Percentiles rank a stretch among this genome's conserved stretches.
Evolutionary conservation across 1,284 basidiomycete species (phyloP).

Genomic region (Phaffia rhodozyma): DNA sequence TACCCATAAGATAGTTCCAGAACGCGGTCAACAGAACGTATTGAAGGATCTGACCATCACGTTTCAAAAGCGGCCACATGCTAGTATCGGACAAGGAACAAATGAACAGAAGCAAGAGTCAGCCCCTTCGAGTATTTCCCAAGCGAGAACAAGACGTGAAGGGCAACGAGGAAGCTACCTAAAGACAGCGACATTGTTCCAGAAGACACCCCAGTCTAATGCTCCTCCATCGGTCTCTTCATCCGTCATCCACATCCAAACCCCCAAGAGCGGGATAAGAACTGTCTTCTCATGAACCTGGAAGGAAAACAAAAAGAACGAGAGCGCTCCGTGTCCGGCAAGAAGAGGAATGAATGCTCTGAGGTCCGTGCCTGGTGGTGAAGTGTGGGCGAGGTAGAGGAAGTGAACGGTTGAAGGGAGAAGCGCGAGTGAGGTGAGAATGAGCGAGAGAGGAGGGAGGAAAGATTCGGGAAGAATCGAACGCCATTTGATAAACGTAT

Average conservation of each 20-base stretch:
- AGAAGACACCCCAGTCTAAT: constrained; percentile 58
- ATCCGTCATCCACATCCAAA: constrained; percentile 49
- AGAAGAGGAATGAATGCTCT: constrained; percentile 7
- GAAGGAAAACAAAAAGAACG: constrained; percentile 91
- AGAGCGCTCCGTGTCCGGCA: constrained; percentile 37
- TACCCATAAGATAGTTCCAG: constrained; percentile 76
- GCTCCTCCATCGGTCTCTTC: constrained; percentile 38
- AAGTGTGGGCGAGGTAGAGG: constrained; percentile 42
- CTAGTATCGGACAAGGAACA: constrained; percentile 36
- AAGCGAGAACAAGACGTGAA: background rate
- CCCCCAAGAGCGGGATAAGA: constrained; percentile 70
- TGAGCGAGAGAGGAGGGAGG: constrained; percentile 15
- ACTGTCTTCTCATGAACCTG: constrained; percentile 93
- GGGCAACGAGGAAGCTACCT: constrained; percentile 44
- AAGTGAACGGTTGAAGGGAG: constrained; percentile 39
- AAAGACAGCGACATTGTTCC: constrained; percentile 78
- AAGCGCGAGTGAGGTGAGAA: constrained; percentile 24
- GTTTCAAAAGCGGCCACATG: constrained; percentile 78
- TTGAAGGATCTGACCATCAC: constrained; percentile 64
- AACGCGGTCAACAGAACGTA: constrained; percentile 53
- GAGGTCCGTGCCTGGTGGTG: background rate
- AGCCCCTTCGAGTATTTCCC: background rate
- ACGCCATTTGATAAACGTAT: constrained; percentile 69
- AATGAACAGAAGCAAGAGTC: constrained; percentile 14
- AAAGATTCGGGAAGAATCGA: background rate